Percentiles rank a stretch among this genome's conserved stretches.
These are phyloP conservation scores for Prunus salicina DNA, from an alignment of 306 rosid genomes.

Conservation along the genomic window DNA sequence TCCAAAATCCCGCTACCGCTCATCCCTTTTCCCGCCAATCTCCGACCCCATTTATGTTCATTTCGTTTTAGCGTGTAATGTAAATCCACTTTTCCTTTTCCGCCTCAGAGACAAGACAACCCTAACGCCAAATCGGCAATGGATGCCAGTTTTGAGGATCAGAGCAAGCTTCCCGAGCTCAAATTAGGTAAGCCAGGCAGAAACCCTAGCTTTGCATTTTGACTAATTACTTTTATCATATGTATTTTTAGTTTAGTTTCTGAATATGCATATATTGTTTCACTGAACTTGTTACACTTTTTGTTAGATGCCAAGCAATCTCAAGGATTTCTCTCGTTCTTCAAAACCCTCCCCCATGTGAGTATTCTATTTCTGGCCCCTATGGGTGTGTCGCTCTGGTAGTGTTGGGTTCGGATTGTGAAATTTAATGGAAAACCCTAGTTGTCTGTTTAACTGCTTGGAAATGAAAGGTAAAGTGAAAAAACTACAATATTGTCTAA, in stretches of 20 bases:
- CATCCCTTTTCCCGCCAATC: slow-evolving; percentile 62
- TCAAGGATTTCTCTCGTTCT: slow-evolving; percentile 92
- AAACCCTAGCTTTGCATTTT: slow-evolving; percentile 10
- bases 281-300: background rate
- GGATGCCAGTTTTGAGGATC: slow-evolving; percentile 56
- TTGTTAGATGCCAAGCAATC: slow-evolving; percentile 86
- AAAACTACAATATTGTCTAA: background rate
- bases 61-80: background rate
- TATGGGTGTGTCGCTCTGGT: background rate
- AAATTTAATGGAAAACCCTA: background rate
- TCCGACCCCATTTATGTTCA: background rate
- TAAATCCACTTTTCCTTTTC: background rate
- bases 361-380: slow-evolving; percentile 22
- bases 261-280: slow-evolving; percentile 5
- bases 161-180: slow-evolving; percentile 83
- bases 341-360: slow-evolving; percentile 76
- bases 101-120: slow-evolving; percentile 19
- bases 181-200: slow-evolving; percentile 53
- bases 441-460: slow-evolving; percentile 2
- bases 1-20: slow-evolving; percentile 34
- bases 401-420: background rate
- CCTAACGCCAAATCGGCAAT: slow-evolving; percentile 37
- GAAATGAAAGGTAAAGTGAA: slow-evolving; percentile 4
- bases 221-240: background rate
- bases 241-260: background rate